These are phyloP conservation scores for Irpex sp. DNA, from an alignment of 1,284 basidiomycete genomes.

Conservation along the genomic window DNA sequence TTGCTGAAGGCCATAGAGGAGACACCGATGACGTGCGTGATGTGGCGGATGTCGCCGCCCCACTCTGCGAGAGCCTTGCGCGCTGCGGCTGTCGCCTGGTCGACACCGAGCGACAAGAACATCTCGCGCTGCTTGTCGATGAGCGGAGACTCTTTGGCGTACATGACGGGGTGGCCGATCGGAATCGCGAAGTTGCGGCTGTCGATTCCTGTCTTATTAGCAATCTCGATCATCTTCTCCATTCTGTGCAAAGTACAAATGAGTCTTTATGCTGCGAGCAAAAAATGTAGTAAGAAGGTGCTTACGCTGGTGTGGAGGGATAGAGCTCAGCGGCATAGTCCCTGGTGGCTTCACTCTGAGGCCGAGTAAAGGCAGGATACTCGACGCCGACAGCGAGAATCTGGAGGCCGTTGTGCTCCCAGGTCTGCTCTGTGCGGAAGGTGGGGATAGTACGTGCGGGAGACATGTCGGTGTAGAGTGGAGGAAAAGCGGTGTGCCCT, in stretches of 20 bases:
- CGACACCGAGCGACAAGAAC: background rate
- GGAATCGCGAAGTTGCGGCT: background rate
- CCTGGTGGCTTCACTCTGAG: background rate
- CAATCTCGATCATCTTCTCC: background rate
- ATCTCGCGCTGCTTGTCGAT: slow-evolving; percentile 2
- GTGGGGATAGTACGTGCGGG: too few relatives aligned
- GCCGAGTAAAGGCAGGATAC: background rate
- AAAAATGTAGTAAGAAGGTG: background rate
- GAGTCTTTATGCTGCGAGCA: background rate
- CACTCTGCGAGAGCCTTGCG: slow-evolving; percentile 7
- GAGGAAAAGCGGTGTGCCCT: too few relatives aligned
- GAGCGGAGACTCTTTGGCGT: background rate
- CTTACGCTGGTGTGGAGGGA: background rate
- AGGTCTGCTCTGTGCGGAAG: too few relatives aligned
- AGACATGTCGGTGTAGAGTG: too few relatives aligned
- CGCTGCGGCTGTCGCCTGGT: slow-evolving; percentile 1
- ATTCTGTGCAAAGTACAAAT: background rate
- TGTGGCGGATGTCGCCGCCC: slow-evolving; percentile 8
- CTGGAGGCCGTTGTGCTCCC: background rate
- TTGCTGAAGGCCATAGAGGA: slow-evolving; percentile 8
- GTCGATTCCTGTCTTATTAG: background rate
- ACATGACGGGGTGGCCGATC: background rate
- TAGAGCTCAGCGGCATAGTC: background rate
- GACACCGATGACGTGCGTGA: slow-evolving; percentile 10
- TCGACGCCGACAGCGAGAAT: background rate